A percentile compares a stretch with the other conserved stretches of the same genome.
Evolutionary conservation across 768 basidiomycete genomes (phyloP).

Genomic region (Naganishia onofrii): DNA sequence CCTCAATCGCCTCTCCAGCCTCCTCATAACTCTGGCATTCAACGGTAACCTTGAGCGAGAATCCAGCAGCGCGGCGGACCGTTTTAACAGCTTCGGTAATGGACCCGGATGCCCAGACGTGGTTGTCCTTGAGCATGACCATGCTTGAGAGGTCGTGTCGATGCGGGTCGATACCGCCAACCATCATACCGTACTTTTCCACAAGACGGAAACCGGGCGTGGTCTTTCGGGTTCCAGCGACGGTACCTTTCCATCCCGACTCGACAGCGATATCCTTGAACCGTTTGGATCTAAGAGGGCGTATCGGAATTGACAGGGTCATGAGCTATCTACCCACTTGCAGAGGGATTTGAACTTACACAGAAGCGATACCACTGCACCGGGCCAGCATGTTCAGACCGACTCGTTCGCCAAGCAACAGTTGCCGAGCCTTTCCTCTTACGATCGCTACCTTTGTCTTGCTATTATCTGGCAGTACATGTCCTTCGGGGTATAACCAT

Average conservation of each 20-base stretch:
- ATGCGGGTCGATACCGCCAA: constrained; percentile 93
- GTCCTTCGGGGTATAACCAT: constrained; percentile 88
- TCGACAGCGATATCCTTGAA: constrained; percentile 74
- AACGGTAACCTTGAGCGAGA: constrained; percentile 85
- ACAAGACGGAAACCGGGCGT: constrained; percentile 95
- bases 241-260: constrained; percentile 77
- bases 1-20: constrained; percentile 94
- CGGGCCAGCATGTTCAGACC: constrained; percentile 89
- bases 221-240: constrained; percentile 96
- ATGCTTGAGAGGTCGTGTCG: constrained; percentile 95
- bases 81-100: constrained; percentile 81
- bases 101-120: constrained; percentile 95
- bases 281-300: constrained; percentile 66
- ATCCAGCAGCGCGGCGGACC: constrained; percentile 86
- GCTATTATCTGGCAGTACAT: constrained; percentile 67
- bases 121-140: constrained; percentile 99
- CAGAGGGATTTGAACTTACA: constrained; percentile 57
- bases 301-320: not conserved
- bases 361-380: constrained; percentile 94
- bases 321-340: not conserved
- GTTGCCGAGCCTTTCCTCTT: constrained; percentile 76
- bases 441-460: constrained; percentile 75
- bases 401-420: constrained; percentile 87
- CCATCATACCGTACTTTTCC: constrained; percentile 97
- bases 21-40: constrained; percentile 85